Conservation (phyloP, 2,329 filamentous ascomycete genomes). For the Diatrype stigma region DNA sequence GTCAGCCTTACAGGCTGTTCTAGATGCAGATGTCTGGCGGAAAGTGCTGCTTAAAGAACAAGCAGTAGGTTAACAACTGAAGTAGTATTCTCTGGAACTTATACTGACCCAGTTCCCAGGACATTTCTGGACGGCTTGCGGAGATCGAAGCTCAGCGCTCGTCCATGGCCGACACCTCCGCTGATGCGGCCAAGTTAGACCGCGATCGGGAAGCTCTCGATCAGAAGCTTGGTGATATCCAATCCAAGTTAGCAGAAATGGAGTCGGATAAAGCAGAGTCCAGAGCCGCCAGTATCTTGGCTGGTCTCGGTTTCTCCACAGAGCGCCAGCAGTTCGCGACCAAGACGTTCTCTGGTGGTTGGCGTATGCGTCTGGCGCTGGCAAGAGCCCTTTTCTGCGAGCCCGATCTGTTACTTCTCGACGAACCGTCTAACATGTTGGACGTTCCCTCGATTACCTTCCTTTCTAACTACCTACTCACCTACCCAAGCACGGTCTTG, state of each 20-base stretch:
- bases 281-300: conserved; percentile 89
- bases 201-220: conserved; percentile 86
- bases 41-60: conserved; percentile 92
- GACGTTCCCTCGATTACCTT: conserved; percentile 99
- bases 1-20: conserved; percentile 85
- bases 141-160: conserved; percentile 74
- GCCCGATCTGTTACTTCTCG: conserved; percentile 88
- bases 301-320: conserved; percentile 91
- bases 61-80: conserved; percentile 50
- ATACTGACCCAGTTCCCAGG: conserved; percentile 42
- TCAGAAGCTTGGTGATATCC: conserved; percentile 84
- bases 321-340: conserved; percentile 91
- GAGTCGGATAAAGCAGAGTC: conserved; percentile 98
- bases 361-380: conserved; percentile 95
- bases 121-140: conserved; percentile 72
- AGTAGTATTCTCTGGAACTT: neutral
- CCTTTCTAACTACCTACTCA: conserved; percentile 90
- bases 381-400: conserved; percentile 97
- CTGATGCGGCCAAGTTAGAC: conserved; percentile 81
- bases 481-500: conserved; percentile 88
- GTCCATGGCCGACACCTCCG: conserved; percentile 84
- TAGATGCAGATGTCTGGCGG: conserved; percentile 97
- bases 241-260: conserved; percentile 93
- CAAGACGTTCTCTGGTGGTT: conserved; percentile 98
- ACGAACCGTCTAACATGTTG: conserved; percentile 99